Percentiles rank a stretch among this genome's conserved stretches.
phyloP scores from a whole-genome alignment of 306 rosid genomes.

The Elaeagnus macrophylla region DNA sequence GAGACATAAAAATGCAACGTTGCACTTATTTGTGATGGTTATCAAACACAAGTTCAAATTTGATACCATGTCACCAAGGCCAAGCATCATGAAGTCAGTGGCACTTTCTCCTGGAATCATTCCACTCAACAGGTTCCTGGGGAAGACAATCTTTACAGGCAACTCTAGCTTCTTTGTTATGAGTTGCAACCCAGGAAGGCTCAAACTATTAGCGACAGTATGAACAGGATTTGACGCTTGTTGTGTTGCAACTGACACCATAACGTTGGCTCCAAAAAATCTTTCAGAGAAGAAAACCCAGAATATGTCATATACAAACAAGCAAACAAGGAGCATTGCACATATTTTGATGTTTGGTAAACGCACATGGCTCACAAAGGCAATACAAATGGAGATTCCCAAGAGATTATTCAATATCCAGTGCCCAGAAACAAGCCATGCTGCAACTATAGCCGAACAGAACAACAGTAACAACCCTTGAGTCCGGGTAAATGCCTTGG shows the following conservation, averaged over 20 bases:
- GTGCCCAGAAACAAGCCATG: slow-evolving; percentile 97
- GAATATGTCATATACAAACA: slow-evolving; percentile 85
- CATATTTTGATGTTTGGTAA: slow-evolving; percentile 90
- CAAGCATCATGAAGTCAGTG: slow-evolving; percentile 94
- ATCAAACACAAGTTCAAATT: slow-evolving; percentile 7
- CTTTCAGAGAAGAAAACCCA: slow-evolving; percentile 99
- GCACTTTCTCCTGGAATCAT: slow-evolving; percentile 65
- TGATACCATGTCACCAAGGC: slow-evolving; percentile 94
- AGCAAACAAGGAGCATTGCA: slow-evolving; percentile 87
- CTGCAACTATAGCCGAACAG: slow-evolving; percentile 52
- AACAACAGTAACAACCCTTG: slow-evolving; percentile 59
- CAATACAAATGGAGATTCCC: slow-evolving; percentile 91
- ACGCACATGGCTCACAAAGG: slow-evolving; percentile 97
- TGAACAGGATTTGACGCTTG: slow-evolving; percentile 95
- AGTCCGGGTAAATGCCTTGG: slow-evolving; percentile 70
- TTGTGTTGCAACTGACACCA: slow-evolving; percentile 98
- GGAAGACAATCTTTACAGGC: slow-evolving; percentile 96
- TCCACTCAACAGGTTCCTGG: slow-evolving; percentile 80
- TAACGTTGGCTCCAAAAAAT: slow-evolving; percentile 92
- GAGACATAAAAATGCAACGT: background rate
- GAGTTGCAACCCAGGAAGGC: slow-evolving; percentile 89
- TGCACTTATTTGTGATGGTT: too few species aligned
- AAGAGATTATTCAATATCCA: slow-evolving; percentile 85
- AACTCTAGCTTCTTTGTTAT: slow-evolving; percentile 93
- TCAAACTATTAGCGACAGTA: slow-evolving; percentile 88